These are phyloP conservation scores for Pulveroboletus sp. DNA, from an alignment of 768 basidiomycete genomes.

Conservation along the genomic window DNA sequence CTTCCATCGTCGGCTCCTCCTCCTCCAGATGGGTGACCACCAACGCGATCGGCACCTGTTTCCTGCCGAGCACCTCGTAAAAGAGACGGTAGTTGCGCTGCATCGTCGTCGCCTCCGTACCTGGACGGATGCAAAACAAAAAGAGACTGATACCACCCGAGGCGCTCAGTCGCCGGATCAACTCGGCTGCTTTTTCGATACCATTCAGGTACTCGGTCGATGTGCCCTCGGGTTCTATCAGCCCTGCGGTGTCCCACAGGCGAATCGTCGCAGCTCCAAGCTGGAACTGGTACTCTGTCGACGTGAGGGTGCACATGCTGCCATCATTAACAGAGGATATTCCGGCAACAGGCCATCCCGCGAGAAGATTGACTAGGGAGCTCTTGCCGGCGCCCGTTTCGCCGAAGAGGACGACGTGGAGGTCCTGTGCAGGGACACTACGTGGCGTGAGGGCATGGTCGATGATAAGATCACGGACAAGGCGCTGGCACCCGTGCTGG, in stretches of 20 bases:
- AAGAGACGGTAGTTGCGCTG: slow-evolving; percentile 34
- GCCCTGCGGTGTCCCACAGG: slow-evolving; percentile 32
- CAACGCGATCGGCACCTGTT: slow-evolving; percentile 35
- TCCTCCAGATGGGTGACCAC: slow-evolving; percentile 39
- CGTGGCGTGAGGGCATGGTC: slow-evolving; percentile 20
- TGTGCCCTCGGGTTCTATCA: slow-evolving; percentile 21
- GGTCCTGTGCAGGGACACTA: slow-evolving; percentile 11
- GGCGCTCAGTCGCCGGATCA: slow-evolving; percentile 29
- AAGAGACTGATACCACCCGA: slow-evolving; percentile 28
- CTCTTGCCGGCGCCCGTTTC: slow-evolving; percentile 36
- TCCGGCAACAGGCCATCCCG: slow-evolving; percentile 25
- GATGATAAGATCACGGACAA: slow-evolving; percentile 21
- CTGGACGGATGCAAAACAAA: slow-evolving; percentile 32
- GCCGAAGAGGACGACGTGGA: slow-evolving; percentile 39
- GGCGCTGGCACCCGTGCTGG: slow-evolving; percentile 20
- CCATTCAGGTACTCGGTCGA: slow-evolving; percentile 20
- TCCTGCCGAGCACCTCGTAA: slow-evolving; percentile 37
- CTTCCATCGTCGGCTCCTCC: slow-evolving; percentile 27
- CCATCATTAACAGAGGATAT: slow-evolving; percentile 24
- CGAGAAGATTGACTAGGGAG: slow-evolving; percentile 38
- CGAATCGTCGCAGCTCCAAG: slow-evolving; percentile 18
- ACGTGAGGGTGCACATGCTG: slow-evolving; percentile 32
- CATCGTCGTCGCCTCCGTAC: slow-evolving; percentile 22
- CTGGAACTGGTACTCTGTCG: slow-evolving; percentile 23
- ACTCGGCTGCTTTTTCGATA: slow-evolving; percentile 23